phyloP scores from a whole-genome alignment of 352 stramenopile genomes.

The Pythium aristosporum region DNA sequence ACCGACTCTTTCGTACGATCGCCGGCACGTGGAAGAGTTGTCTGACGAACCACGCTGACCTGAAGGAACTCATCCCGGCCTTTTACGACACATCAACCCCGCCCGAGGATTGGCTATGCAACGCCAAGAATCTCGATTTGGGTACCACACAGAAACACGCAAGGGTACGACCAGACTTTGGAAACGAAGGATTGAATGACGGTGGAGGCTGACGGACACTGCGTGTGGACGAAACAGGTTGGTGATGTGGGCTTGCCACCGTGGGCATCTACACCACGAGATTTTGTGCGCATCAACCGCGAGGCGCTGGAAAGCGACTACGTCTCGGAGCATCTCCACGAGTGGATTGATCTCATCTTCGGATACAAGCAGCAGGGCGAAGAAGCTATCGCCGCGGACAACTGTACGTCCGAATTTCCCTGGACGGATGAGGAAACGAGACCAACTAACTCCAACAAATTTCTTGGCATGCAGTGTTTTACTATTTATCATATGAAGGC shows the following conservation, averaged over 20 bases:
- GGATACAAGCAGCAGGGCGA: slow-evolving; percentile 75
- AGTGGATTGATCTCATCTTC: slow-evolving; percentile 88
- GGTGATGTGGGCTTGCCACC: slow-evolving; percentile 94
- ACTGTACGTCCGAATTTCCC: slow-evolving; percentile 43
- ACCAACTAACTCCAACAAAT: background rate
- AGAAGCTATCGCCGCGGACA: slow-evolving; percentile 72
- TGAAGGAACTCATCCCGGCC: slow-evolving; percentile 99
- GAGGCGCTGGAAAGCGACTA: slow-evolving; percentile 78
- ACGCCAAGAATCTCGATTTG: slow-evolving; percentile 95
- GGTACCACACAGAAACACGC: slow-evolving; percentile 85
- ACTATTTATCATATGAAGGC: slow-evolving; percentile 88
- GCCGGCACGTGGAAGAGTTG: slow-evolving; percentile 90
- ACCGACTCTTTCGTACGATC: slow-evolving; percentile 97
- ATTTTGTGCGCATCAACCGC: slow-evolving; percentile 73
- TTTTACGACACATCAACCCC: slow-evolving; percentile 92
- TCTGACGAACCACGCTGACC: slow-evolving; percentile 88
- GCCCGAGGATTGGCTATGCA: slow-evolving; percentile 92
- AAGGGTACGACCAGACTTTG: slow-evolving; percentile 14
- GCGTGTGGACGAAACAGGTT: slow-evolving; percentile 43
- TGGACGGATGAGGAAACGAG: background rate
- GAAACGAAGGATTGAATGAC: background rate
- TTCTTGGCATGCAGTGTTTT: slow-evolving; percentile 63
- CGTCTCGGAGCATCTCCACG: slow-evolving; percentile 67
- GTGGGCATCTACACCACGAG: slow-evolving; percentile 89
- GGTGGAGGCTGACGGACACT: slow-evolving; percentile 3